Evolutionary conservation across 352 stramenopile genomes (phyloP).

Genomic region (Globisporangium mamillatum): DNA sequence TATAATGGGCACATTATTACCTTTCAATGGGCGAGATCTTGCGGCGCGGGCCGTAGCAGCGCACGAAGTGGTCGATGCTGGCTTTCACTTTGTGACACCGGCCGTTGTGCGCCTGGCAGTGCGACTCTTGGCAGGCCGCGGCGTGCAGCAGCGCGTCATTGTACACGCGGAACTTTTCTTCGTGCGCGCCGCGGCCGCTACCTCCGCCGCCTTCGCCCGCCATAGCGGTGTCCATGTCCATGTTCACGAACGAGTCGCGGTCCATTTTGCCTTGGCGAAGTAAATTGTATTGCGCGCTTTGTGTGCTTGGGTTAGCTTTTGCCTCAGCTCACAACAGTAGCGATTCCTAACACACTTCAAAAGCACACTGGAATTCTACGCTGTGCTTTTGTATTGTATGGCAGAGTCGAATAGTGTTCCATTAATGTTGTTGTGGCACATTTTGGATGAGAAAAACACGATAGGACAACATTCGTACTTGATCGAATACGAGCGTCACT

Average conservation of each 20-base stretch:
- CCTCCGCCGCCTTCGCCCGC: slow-evolving; percentile 11
- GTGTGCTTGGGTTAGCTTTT: too few relatives aligned
- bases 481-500: too few relatives aligned
- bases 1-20: slow-evolving; percentile 24
- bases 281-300: background rate
- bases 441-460: too few relatives aligned
- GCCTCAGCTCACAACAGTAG: too few relatives aligned
- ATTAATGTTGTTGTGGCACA: too few relatives aligned
- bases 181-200: slow-evolving; percentile 37
- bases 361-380: too few relatives aligned
- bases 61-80: slow-evolving; percentile 88
- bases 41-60: slow-evolving; percentile 76
- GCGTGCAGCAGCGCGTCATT: slow-evolving; percentile 79
- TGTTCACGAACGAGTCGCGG: slow-evolving; percentile 23
- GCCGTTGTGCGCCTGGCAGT: slow-evolving; percentile 57
- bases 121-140: slow-evolving; percentile 46
- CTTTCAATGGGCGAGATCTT: slow-evolving; percentile 75
- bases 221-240: slow-evolving; percentile 53
- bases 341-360: too few relatives aligned
- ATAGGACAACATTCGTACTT: too few relatives aligned
- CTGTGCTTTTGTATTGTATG: too few relatives aligned
- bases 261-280: slow-evolving; percentile 8
- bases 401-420: too few relatives aligned
- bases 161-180: slow-evolving; percentile 86
- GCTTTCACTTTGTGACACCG: slow-evolving; percentile 87